A percentile compares a stretch with the other conserved stretches of the same genome.
phyloP scores from a whole-genome alignment of 768 basidiomycete genomes.

The Tylopilus subfusipes region DNA sequence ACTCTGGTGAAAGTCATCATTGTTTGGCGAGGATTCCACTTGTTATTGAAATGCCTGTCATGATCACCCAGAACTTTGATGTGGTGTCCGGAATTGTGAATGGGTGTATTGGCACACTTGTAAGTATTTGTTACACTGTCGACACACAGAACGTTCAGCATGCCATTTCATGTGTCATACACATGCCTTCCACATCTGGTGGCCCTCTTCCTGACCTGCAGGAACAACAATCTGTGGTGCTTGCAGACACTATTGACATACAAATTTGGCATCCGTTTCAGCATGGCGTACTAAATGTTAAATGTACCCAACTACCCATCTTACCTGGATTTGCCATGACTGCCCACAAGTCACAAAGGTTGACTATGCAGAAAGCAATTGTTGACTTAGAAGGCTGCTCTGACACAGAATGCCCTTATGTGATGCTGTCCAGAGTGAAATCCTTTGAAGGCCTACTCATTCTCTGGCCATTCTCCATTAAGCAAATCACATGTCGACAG shows the following conservation, averaged over 20 bases:
- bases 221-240: not conserved
- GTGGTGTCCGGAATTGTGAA: not conserved
- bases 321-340: not conserved
- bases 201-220: not conserved
- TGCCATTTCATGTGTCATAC: not conserved
- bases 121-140: not conserved
- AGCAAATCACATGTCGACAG: not conserved
- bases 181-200: not conserved
- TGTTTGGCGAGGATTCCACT: too few species aligned
- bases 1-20: not conserved
- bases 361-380: not conserved
- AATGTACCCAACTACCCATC: not conserved
- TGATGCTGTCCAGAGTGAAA: not conserved
- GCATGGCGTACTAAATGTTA: too few species aligned
- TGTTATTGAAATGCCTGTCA: not conserved
- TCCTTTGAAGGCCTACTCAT: too few species aligned
- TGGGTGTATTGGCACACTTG: not conserved
- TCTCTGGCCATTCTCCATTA: not conserved
- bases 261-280: not conserved
- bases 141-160: not conserved
- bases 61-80: not conserved
- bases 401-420: not conserved
- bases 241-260: not conserved
- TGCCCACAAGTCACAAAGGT: not conserved
- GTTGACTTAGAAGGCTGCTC: not conserved